Conservation (phyloP, 148 eudicot genomes). For the Selenicereus undatus region DNA sequence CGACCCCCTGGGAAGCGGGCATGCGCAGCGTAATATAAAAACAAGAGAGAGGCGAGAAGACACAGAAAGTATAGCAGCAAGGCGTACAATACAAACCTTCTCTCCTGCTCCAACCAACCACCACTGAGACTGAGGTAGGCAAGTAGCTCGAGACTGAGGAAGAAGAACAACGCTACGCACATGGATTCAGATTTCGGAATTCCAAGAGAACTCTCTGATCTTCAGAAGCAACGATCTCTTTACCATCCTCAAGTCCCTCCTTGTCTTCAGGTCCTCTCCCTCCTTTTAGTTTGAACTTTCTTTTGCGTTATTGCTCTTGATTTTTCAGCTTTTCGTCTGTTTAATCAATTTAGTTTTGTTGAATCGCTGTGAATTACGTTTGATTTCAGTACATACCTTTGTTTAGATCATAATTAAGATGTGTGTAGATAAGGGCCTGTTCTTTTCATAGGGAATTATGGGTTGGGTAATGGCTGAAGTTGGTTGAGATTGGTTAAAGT, state of each 20-base stretch:
- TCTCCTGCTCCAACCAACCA: neutral
- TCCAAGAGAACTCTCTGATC: constrained; percentile 69
- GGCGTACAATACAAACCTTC: neutral
- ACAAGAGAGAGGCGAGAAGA: neutral
- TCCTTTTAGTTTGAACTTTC: neutral
- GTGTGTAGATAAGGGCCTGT: neutral
- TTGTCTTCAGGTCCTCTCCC: constrained; percentile 69
- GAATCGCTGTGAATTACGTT: neutral
- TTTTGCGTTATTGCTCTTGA: neutral
- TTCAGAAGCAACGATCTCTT: constrained; percentile 74
- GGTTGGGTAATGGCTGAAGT: too few species aligned
- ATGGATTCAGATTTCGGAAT: constrained; percentile 92
- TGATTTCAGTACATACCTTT: neutral
- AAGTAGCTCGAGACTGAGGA: neutral
- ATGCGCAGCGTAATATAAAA: neutral
- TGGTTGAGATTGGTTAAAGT: too few species aligned
- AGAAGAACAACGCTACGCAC: neutral
- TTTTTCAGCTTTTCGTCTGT: neutral
- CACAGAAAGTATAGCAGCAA: neutral
- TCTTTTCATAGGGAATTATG: too few species aligned
- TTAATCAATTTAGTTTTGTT: neutral
- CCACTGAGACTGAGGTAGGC: neutral
- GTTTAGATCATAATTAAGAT: neutral
- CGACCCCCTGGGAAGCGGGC: neutral
- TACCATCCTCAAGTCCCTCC: constrained; percentile 92